phyloP scores from a whole-genome alignment of 1,139 yeast species.

The Magnusiomyces fungicola region DNA sequence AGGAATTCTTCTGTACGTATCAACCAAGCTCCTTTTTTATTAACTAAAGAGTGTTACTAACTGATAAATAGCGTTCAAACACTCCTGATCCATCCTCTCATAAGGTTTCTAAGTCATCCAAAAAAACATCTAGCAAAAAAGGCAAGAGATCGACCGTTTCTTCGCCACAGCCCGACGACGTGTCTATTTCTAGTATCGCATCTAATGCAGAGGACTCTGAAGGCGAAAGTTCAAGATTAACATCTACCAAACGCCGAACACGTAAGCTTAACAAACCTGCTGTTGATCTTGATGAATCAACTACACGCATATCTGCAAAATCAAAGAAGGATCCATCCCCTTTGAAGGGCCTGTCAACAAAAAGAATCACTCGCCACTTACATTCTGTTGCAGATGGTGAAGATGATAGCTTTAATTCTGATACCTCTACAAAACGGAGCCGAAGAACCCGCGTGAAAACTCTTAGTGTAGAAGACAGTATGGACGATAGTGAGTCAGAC shows the following conservation, averaged over 20 bases:
- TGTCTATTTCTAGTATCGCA: not conserved
- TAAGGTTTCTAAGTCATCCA: not conserved
- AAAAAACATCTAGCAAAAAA: no score
- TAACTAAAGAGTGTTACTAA: no score
- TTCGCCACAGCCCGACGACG: not conserved
- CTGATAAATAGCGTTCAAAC: not conserved
- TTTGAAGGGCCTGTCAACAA: not conserved
- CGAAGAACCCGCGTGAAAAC: not conserved
- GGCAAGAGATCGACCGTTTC: no score
- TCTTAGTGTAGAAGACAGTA: not conserved
- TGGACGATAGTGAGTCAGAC: not conserved
- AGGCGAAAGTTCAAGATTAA: constrained; percentile 9
- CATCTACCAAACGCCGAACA: not conserved
- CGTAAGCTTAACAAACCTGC: not conserved
- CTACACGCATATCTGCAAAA: not conserved
- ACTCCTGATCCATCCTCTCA: not conserved
- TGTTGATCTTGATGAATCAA: not conserved
- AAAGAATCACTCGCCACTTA: no score
- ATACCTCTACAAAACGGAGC: not conserved
- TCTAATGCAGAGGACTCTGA: constrained; percentile 4
- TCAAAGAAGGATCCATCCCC: not conserved
- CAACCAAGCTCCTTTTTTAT: not conserved
- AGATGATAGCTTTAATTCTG: no score
- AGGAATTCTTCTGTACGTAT: not conserved
- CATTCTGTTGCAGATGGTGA: no score